Evolutionary conservation across 176 grass and related monocot genomes (phyloP).

Genomic region (Luzula sylvatica): DNA sequence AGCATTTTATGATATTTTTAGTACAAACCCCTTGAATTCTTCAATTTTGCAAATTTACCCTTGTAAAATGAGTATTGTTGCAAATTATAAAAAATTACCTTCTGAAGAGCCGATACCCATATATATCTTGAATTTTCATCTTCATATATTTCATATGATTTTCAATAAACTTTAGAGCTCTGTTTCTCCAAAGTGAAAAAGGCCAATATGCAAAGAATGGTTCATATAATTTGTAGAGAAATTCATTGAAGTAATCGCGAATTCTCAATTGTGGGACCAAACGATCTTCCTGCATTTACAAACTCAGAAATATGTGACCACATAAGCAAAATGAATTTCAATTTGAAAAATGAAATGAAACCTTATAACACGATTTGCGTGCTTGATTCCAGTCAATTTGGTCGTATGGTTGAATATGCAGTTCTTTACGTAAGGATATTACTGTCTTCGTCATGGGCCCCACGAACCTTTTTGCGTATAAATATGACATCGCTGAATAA

Average conservation of each 20-base stretch:
- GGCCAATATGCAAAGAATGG: slow-evolving; percentile 44
- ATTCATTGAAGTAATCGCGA: slow-evolving; percentile 33
- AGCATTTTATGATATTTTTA: background rate
- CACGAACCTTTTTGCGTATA: slow-evolving; percentile 35
- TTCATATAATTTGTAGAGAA: slow-evolving; percentile 43
- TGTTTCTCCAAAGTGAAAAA: slow-evolving; percentile 34
- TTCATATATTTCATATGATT: slow-evolving; percentile 62
- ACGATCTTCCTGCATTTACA: slow-evolving; percentile 38
- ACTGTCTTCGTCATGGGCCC: background rate
- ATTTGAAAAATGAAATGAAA: background rate
- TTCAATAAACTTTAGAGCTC: slow-evolving; percentile 25
- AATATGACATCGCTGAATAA: slow-evolving; percentile 51
- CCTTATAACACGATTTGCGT: no score
- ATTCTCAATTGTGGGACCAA: slow-evolving; percentile 36
- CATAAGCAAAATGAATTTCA: background rate
- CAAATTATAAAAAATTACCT: slow-evolving; percentile 25
- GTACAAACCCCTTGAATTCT: background rate
- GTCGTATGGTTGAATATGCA: background rate
- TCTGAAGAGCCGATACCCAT: slow-evolving; percentile 30
- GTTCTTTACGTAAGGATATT: slow-evolving; percentile 9
- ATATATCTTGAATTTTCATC: slow-evolving; percentile 53
- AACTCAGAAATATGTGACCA: slow-evolving; percentile 3
- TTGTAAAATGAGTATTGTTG: background rate
- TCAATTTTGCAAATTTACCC: background rate
- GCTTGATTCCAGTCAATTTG: no score